Conservation (phyloP, 495 filamentous ascomycete species). For the Aspergillus hancockii region DNA sequence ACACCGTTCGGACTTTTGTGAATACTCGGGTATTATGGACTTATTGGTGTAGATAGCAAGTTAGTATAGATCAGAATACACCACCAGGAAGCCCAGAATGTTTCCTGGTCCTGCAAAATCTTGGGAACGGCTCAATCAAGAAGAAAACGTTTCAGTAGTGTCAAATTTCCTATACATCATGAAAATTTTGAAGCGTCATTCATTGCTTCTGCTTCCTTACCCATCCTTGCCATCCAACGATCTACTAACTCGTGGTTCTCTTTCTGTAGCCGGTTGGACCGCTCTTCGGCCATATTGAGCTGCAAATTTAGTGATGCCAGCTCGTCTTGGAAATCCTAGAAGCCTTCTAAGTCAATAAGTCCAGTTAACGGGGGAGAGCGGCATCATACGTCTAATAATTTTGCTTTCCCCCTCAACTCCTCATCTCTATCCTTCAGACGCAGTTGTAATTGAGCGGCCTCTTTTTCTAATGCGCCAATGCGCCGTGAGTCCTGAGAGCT, state of each 20-base stretch:
- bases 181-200: conserved; percentile 61
- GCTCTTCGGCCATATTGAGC: conserved; percentile 80
- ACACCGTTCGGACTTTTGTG: conserved; percentile 6
- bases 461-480: conserved; percentile 61
- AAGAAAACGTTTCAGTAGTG: background rate
- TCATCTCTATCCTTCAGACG: conserved; percentile 79
- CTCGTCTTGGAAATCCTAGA: conserved; percentile 84
- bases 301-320: conserved; percentile 81
- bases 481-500: conserved; percentile 54
- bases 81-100: background rate
- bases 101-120: background rate
- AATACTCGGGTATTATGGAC: conserved; percentile 18
- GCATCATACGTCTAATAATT: conserved; percentile 67
- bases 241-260: conserved; percentile 89
- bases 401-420: conserved; percentile 79
- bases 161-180: conserved; percentile 16
- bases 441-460: conserved; percentile 59
- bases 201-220: conserved; percentile 83
- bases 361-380: background rate
- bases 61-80: conserved; percentile 1
- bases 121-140: background rate
- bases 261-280: conserved; percentile 62
- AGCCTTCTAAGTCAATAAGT: background rate
- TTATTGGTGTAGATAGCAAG: conserved; percentile 10
- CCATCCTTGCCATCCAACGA: conserved; percentile 87